A percentile compares a stretch with the other conserved stretches of the same genome.
Evolutionary conservation across 345 rosid genomes (phyloP).

Genomic region (Nephelium lappaceum): DNA sequence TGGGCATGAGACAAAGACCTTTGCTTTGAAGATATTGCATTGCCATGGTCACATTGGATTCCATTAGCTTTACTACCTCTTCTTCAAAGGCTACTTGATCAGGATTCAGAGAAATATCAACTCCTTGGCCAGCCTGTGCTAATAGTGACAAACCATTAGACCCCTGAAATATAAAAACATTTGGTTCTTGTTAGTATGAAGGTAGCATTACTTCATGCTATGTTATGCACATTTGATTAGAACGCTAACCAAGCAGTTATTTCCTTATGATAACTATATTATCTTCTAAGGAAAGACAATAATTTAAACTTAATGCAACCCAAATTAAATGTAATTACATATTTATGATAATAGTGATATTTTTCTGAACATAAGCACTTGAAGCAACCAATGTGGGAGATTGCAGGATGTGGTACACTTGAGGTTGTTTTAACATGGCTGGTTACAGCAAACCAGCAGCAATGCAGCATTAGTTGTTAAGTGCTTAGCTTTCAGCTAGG

Average conservation of each 20-base stretch:
- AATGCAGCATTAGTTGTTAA: neutral
- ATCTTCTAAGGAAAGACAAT: neutral
- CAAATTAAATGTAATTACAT: neutral
- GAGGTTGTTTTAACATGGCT: neutral
- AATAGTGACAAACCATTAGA: conserved; percentile 31
- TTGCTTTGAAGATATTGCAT: conserved; percentile 61
- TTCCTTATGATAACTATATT: neutral
- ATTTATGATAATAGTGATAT: no score
- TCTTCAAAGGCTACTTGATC: conserved; percentile 51
- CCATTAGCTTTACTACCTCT: conserved; percentile 62
- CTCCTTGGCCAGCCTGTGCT: conserved; percentile 32
- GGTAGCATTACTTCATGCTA: neutral
- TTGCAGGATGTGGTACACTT: neutral
- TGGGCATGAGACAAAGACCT: conserved; percentile 66
- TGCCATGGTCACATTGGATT: conserved; percentile 54
- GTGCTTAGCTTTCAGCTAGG: neutral
- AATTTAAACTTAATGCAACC: neutral
- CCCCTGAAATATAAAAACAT: conserved; percentile 24
- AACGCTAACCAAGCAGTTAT: no score
- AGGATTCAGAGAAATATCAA: conserved; percentile 32
- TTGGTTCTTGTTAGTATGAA: neutral
- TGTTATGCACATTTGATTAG: neutral
- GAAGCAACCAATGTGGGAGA: neutral
- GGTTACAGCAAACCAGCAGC: neutral
- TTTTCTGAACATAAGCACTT: no score